Evolutionary conservation across 1,139 yeast species (phyloP).

Genomic region (Kurtzmaniella natalensis): DNA sequence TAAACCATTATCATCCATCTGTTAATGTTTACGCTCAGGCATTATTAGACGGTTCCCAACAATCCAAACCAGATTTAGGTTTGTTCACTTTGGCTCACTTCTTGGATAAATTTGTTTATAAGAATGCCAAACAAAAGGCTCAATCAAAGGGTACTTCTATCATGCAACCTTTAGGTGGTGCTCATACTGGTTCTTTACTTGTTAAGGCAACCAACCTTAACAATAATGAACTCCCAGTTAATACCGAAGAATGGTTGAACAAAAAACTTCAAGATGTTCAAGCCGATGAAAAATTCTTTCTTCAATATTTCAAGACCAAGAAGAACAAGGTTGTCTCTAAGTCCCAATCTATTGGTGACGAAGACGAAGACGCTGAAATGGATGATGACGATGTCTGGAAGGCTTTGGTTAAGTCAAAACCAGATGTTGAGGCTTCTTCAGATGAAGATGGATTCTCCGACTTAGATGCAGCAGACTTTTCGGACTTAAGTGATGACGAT

Average conservation of each 20-base stretch:
- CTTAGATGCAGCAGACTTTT: constrained; percentile 43
- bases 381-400: constrained; percentile 86
- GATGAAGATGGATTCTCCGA: constrained; percentile 46
- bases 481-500: constrained; percentile 27
- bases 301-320: constrained; percentile 75
- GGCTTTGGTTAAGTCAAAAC: constrained; percentile 80
- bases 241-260: constrained; percentile 77
- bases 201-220: constrained; percentile 60
- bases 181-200: constrained; percentile 70
- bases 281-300: constrained; percentile 88
- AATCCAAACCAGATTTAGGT: constrained; percentile 77
- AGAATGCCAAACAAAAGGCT: constrained; percentile 80
- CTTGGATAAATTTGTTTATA: constrained; percentile 92
- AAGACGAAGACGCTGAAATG: constrained; percentile 49
- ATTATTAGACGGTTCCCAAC: constrained; percentile 42
- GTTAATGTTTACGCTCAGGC: constrained; percentile 76
- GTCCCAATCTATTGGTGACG: constrained; percentile 27
- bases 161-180: constrained; percentile 97
- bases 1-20: constrained; percentile 89
- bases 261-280: constrained; percentile 61
- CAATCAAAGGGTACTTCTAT: constrained; percentile 77
- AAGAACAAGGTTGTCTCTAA: constrained; percentile 41
- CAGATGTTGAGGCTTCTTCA: constrained; percentile 64
- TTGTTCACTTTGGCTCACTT: constrained; percentile 84
- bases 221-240: constrained; percentile 57